Base-by-base conservation (phyloP, 371 early-diverging fungal genomes). In the Apophysomyces sp. region DNA sequence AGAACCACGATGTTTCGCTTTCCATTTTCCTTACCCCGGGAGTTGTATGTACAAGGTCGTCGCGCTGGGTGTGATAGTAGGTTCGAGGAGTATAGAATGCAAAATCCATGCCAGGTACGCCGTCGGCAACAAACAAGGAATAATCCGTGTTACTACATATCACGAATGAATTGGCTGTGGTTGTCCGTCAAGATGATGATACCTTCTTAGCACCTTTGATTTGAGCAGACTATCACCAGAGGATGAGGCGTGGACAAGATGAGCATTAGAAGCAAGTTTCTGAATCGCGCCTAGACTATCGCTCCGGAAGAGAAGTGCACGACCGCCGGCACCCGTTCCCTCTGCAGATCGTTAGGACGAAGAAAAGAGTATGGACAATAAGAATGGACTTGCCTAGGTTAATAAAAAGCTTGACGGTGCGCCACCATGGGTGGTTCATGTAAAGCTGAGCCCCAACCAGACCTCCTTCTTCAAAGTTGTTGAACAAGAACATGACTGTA, bases 391-490 rank as follows among this genome's bases (percentile, higher is more conserved):
- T 72, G 72, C 78, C 80, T 9, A 94, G 72, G 65, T 94, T 94
- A 69, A 94, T 79, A 73, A 93, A 94, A 0, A 86, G 83, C 34
- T 84, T 82, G 55, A 92, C 84, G 11, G 84, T 73, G 15, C 73
- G 68, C 18, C 84, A 84, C 92, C 92, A 92, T 1, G 88, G 88
- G 61, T 94, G 94, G 9, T 74, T 68, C 57, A 86, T 78, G 66
- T 93, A 90, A 4, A 84, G 76, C 5, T 72, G 67, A 0, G 87
- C 92, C 27, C 94, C 95, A 52, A 86, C 69, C 16, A 90, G 67
- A 0, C 90, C 92, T 29, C 81, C 73, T 68, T 95, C 95, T 68
- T 95, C 95, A 41, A 87, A 90, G 67, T 93, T 92, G 69, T 93
- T 92, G 57, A 94, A 89, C 69, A 90, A 82, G 65, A 95, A 84